Percentiles rank a stretch among this genome's conserved stretches.
Conservation (phyloP, 2,329 filamentous ascomycete species). For the Acrodontium crateriforme region DNA sequence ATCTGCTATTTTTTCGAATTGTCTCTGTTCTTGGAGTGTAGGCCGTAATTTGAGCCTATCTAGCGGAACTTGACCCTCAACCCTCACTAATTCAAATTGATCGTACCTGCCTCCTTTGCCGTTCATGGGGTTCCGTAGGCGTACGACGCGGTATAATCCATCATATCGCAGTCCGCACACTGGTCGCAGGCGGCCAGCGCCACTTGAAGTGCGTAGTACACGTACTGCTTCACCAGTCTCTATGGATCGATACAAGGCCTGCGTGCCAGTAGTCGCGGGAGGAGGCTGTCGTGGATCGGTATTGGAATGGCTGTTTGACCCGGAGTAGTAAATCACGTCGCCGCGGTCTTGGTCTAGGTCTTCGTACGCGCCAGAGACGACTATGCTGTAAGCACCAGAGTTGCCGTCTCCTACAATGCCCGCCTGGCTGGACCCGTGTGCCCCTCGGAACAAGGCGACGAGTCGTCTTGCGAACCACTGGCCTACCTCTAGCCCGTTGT, state of each 20-base stretch:
- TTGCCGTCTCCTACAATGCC: constrained; percentile 11
- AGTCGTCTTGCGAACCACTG: constrained; percentile 14
- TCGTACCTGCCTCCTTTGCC: constrained; percentile 14
- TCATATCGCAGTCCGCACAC: constrained; percentile 13
- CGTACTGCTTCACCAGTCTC: constrained; percentile 7
- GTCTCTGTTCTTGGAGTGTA: too few species aligned
- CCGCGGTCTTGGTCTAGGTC: constrained; percentile 13
- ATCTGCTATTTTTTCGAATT: too few species aligned
- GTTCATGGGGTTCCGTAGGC: constrained; percentile 6
- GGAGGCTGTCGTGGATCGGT: constrained; percentile 8
- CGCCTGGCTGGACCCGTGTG: constrained; percentile 12
- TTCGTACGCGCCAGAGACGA: constrained; percentile 14
- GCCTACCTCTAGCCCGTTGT: constrained; percentile 13
- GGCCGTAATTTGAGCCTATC: too few species aligned
- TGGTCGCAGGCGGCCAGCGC: constrained; percentile 7
- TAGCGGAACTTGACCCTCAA: constrained; percentile 7
- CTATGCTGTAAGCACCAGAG: constrained; percentile 12
- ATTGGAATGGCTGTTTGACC: constrained; percentile 12
- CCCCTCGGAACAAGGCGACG: constrained; percentile 12
- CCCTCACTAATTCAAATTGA: constrained; percentile 13
- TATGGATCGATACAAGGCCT: constrained; percentile 8
- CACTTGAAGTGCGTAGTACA: constrained; percentile 9
- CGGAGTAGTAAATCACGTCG: constrained; percentile 14
- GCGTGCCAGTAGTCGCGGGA: constrained; percentile 7
- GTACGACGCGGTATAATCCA: constrained; percentile 13